Conservation (phyloP, 495 filamentous ascomycete genomes). For the Letharia lupina region DNA sequence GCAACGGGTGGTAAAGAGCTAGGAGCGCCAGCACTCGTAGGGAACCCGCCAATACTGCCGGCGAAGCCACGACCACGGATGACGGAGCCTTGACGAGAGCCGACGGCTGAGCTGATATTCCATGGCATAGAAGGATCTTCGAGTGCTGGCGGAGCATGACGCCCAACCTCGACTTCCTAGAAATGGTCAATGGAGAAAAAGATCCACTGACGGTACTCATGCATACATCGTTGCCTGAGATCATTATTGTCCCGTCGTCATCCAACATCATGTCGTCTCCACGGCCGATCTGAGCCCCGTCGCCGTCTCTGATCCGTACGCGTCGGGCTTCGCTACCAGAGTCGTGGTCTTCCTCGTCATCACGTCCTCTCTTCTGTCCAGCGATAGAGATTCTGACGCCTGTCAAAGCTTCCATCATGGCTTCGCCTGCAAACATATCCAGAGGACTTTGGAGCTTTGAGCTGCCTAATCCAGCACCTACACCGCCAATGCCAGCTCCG, state of each 20-base stretch:
- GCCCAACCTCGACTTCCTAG: slow-evolving; percentile 51
- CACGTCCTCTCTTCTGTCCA: slow-evolving; percentile 36
- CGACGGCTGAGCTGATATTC: slow-evolving; percentile 56
- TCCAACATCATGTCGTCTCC: slow-evolving; percentile 29
- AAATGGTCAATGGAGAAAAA: slow-evolving; percentile 1
- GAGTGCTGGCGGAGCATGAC: slow-evolving; percentile 48
- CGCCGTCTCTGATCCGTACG: slow-evolving; percentile 37
- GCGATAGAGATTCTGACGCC: slow-evolving; percentile 22
- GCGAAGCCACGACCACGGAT: slow-evolving; percentile 24
- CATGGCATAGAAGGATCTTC: slow-evolving; percentile 61
- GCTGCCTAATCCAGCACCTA: slow-evolving; percentile 43
- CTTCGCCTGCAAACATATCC: slow-evolving; percentile 46
- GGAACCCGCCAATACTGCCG: slow-evolving; percentile 30
- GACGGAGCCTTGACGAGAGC: slow-evolving; percentile 42
- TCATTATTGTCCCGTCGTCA: slow-evolving; percentile 34
- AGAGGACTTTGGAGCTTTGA: slow-evolving; percentile 38
- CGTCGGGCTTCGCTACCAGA: slow-evolving; percentile 34
- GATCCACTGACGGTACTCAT: slow-evolving; percentile 5
- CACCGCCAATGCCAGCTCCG: slow-evolving; percentile 47
- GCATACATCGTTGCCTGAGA: slow-evolving; percentile 27
- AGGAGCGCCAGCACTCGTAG: slow-evolving; percentile 22
- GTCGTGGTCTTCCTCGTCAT: slow-evolving; percentile 32
- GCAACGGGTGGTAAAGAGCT: slow-evolving; percentile 18
- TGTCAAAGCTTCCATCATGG: slow-evolving; percentile 41
- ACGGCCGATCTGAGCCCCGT: slow-evolving; percentile 38